Conservation (phyloP, 2,329 filamentous ascomycete genomes). For the Arthroderma sp. region DNA sequence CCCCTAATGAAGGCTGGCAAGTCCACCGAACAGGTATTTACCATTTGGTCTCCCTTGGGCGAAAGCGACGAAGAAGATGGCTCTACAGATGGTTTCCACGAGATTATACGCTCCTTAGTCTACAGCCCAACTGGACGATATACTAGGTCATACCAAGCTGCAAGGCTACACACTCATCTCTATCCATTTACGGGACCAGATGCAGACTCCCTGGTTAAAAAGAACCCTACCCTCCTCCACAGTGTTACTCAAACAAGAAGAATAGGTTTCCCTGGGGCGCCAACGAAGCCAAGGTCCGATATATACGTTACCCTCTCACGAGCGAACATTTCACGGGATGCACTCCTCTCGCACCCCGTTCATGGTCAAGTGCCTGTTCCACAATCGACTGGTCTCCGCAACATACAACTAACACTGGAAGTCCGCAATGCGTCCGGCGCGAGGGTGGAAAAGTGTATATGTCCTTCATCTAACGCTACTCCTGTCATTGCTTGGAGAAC, state of each 20-base stretch:
- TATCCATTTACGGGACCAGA: slow-evolving; percentile 67
- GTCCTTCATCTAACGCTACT: slow-evolving; percentile 66
- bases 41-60: slow-evolving; percentile 58
- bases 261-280: slow-evolving; percentile 87
- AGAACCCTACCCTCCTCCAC: slow-evolving; percentile 76
- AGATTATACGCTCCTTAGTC: slow-evolving; percentile 60
- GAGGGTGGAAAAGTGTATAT: slow-evolving; percentile 78
- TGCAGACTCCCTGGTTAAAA: slow-evolving; percentile 66
- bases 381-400: slow-evolving; percentile 52
- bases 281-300: slow-evolving; percentile 76
- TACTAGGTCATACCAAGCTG: slow-evolving; percentile 58
- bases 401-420: slow-evolving; percentile 80
- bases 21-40: slow-evolving; percentile 63
- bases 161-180: slow-evolving; percentile 67
- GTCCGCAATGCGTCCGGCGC: slow-evolving; percentile 68
- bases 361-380: slow-evolving; percentile 68
- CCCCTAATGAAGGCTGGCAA: slow-evolving; percentile 58
- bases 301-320: slow-evolving; percentile 84
- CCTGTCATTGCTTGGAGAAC: slow-evolving; percentile 81
- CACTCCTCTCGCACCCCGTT: slow-evolving; percentile 55
- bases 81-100: slow-evolving; percentile 56
- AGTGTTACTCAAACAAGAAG: slow-evolving; percentile 70
- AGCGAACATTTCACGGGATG: slow-evolving; percentile 59
- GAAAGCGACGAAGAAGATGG: slow-evolving; percentile 47
- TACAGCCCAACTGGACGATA: slow-evolving; percentile 62